Evolutionary conservation across 2,329 filamentous ascomycete genomes (phyloP), one percentile per base, ranked within the genome.

Genomic region (Claviceps sp.): DNA sequence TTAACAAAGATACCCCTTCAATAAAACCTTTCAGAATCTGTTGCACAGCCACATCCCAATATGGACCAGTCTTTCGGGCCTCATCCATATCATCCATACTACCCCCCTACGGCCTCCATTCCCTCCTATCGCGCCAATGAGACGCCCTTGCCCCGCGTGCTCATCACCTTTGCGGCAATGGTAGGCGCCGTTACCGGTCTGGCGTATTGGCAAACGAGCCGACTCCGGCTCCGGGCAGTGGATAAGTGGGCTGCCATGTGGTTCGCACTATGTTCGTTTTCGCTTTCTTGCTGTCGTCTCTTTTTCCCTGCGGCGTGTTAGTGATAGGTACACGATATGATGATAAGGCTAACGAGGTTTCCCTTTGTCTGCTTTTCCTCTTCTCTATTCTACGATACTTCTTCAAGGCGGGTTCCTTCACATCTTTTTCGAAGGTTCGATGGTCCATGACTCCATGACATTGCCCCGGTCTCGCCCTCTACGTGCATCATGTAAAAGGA

Each of bases 341-440:
- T 22, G 40, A 20, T 7, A 41, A 4, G n/a, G 18, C 40, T 42
- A 42, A 42, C n/a, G 2, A 18, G 18, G 20, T 42, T 42, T 20
- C 18, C 13, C 18, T 11, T 20, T 44, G 30, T 34, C 30, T 26
- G 9, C 13, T 22, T 26, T 44, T 26, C 4, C 16, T 16, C 18
- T 5, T 42, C 40, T 26, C 16, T 8, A 8, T 46, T 2, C 3
- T 46, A 34, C 5, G 6, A 20, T 34, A 13, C 30, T 5, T 4
- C 14, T n/a, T 16, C 30, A 49, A 84, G 80, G 78, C 59, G 82
- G 80, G 2, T 80, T 76, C 58, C 73, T 95, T 40, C 89, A 95
- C 68, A 75, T 85, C 52, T 82, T 85, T 62, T 95, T 95, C 65
- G 89, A 95, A 71, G 87, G 85, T 80, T 57, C 55, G 64, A 42